Evolutionary conservation across 2,329 filamentous ascomycete genomes (phyloP).

Genomic region (Fragosphaeria purpurea): DNA sequence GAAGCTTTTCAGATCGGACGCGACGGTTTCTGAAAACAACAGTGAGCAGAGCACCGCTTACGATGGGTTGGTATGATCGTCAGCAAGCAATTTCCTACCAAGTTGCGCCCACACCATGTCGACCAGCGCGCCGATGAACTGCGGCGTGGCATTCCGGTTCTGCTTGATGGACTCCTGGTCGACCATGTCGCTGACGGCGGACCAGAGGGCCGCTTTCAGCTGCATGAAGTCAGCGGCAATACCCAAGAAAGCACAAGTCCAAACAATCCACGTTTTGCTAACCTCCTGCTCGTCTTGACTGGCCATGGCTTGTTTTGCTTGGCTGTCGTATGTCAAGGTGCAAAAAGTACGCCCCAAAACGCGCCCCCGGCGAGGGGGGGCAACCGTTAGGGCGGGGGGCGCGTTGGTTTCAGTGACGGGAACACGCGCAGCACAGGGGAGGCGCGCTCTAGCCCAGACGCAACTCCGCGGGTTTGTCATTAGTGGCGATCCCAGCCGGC

Average conservation of each 20-base stretch:
- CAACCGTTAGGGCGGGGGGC: background rate
- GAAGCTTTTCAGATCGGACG: constrained; percentile 46
- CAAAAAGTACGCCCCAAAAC: too few relatives aligned
- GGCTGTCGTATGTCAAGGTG: background rate
- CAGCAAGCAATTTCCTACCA: constrained; percentile 38
- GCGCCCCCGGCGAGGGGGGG: background rate
- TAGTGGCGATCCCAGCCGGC: constrained; percentile 1
- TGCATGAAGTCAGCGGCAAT: constrained; percentile 24
- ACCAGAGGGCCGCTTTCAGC: constrained; percentile 78
- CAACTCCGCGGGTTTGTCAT: too few relatives aligned
- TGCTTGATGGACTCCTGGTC: constrained; percentile 68
- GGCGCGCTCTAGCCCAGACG: too few relatives aligned
- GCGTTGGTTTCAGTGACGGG: too few relatives aligned
- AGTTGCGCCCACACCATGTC: constrained; percentile 85
- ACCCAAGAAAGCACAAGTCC: too few relatives aligned
- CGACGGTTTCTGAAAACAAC: constrained; percentile 38
- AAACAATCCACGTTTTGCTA: background rate
- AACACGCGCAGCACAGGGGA: too few relatives aligned
- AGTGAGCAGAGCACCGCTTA: background rate
- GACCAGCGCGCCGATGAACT: constrained; percentile 78
- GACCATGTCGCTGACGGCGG: constrained; percentile 74
- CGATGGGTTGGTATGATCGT: too few relatives aligned
- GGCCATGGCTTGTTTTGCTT: constrained; percentile 12
- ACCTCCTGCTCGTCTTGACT: constrained; percentile 21
- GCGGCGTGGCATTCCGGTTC: constrained; percentile 77